A percentile compares a stretch with the other conserved stretches of the same genome.
These are phyloP conservation scores for Exophiala xenobiotica DNA, from an alignment of 2,329 filamentous ascomycete genomes.

Conservation along the genomic window DNA sequence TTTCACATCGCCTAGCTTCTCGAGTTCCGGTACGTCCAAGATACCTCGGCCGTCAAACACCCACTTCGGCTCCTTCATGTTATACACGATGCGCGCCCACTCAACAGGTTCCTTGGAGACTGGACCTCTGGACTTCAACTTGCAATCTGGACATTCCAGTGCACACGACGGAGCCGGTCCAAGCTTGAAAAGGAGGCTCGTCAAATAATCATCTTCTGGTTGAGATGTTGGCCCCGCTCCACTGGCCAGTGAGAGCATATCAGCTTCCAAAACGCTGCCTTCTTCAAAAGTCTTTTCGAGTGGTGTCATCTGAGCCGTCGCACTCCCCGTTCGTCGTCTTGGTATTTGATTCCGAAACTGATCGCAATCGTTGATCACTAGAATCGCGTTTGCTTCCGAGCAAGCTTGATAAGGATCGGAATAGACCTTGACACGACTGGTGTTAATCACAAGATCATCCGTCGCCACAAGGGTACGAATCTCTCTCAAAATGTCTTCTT, in stretches of 20 bases:
- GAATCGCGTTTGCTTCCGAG: constrained; percentile 46
- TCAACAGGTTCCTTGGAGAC: constrained; percentile 39
- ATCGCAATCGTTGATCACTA: constrained; percentile 55
- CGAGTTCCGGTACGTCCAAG: constrained; percentile 37
- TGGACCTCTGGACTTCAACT: constrained; percentile 20
- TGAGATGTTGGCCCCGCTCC: not conserved
- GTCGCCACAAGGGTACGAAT: constrained; percentile 33
- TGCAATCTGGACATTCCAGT: constrained; percentile 30
- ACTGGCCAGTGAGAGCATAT: not conserved
- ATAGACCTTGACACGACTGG: constrained; percentile 39
- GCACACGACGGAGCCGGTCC: constrained; percentile 3
- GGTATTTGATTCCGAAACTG: constrained; percentile 45
- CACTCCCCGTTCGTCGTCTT: not conserved
- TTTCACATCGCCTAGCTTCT: constrained; percentile 39
- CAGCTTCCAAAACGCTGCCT: not conserved
- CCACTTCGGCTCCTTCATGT: constrained; percentile 49
- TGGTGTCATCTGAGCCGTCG: not conserved
- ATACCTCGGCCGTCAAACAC: constrained; percentile 50
- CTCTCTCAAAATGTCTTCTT: constrained; percentile 42
- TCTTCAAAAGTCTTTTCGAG: constrained; percentile 1
- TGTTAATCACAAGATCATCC: constrained; percentile 27
- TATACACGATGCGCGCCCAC: constrained; percentile 47
- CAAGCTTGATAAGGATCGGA: constrained; percentile 48
- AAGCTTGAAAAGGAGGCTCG: constrained; percentile 8
- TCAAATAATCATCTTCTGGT: constrained; percentile 9